Base-by-base conservation (phyloP, 306 rosid species). In the Alnus rubra region DNA sequence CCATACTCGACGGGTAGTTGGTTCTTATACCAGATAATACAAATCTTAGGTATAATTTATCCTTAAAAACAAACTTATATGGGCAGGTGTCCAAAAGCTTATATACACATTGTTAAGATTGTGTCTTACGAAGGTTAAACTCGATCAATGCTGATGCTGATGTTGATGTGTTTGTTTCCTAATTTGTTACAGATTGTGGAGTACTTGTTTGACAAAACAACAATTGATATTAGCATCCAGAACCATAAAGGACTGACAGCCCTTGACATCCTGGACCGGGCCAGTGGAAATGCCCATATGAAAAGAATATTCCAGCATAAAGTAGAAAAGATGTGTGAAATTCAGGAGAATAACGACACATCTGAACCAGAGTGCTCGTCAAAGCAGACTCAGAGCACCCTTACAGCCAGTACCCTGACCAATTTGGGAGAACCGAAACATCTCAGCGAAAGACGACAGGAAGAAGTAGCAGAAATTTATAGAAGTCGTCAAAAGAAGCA, bases 181-280 rank as follows among this genome's bases (percentile, higher is more conserved):
- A 35, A 64, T 63, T 73, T 9, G 30, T 74, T 78, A 45, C 83
- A 93, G 94, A 87, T 93, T 16, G 87, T 88, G 15, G 92, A 91
- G 79, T 83, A 79, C 86, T 82, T 92, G 84, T 84, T 92, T 80
- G 83, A 53, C 84, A 83, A 83, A 69, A 74, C 85, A 72, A 87
- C 80, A 63, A 72, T 88, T 76, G 92, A 88, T 45, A 78, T 88
- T 8, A 90, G 86, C 47, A 71, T 82, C 39, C 76, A 74, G 52
- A 92, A 92, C 82, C 74, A 51, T 10, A 87, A 77, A 69, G 95
- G 90, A 12, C 13, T 78, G 13, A 84, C 95, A 48, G 88, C 90
- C 35, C 84, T 88, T 14, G 95, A 90, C 83, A 70, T 92, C 55
- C 77, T 92, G 19, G 85, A 79, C 50, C 88, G 83, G 71, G 82